Evolutionary conservation across 1,284 basidiomycete species (phyloP).

Genomic region (Melampsora larici-populina): DNA sequence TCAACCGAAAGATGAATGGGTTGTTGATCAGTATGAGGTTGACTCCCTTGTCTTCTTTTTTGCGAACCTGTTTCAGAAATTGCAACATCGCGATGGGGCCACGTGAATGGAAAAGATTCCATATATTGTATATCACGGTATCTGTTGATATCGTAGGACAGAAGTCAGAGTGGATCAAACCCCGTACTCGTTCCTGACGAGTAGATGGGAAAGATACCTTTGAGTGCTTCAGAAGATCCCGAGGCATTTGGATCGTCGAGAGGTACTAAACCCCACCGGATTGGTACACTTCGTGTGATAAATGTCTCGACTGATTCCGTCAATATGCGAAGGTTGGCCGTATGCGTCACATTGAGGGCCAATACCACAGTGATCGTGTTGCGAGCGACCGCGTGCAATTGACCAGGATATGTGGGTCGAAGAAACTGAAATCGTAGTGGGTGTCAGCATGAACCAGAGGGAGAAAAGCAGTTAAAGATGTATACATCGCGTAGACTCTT

Average conservation of each 20-base stretch:
- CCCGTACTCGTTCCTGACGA: background rate
- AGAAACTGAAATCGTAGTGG: slow-evolving; percentile 60
- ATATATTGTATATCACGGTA: slow-evolving; percentile 25
- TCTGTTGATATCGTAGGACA: background rate
- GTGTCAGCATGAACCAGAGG: background rate
- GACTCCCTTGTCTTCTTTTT: background rate
- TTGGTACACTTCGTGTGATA: slow-evolving; percentile 68
- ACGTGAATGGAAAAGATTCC: slow-evolving; percentile 13
- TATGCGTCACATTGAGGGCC: slow-evolving; percentile 70
- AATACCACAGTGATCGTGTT: slow-evolving; percentile 80
- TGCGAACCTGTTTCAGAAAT: slow-evolving; percentile 30
- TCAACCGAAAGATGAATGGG: background rate
- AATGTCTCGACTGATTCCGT: slow-evolving; percentile 64
- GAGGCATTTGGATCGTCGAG: slow-evolving; percentile 59
- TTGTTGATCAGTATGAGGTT: background rate
- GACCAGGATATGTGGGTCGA: slow-evolving; percentile 69
- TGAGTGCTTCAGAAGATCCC: slow-evolving; percentile 56
- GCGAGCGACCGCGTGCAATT: slow-evolving; percentile 66
- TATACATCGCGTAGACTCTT: slow-evolving; percentile 60
- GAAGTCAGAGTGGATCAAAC: background rate
- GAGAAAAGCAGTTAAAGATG: slow-evolving; percentile 45
- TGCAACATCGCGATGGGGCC: slow-evolving; percentile 28
- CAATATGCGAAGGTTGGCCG: slow-evolving; percentile 64
- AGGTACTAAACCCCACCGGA: slow-evolving; percentile 80
- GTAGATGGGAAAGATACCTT: background rate